phyloP scores from a whole-genome alignment of 208 protist genomes.

The Leptomonas pyrrhocoris region DNA sequence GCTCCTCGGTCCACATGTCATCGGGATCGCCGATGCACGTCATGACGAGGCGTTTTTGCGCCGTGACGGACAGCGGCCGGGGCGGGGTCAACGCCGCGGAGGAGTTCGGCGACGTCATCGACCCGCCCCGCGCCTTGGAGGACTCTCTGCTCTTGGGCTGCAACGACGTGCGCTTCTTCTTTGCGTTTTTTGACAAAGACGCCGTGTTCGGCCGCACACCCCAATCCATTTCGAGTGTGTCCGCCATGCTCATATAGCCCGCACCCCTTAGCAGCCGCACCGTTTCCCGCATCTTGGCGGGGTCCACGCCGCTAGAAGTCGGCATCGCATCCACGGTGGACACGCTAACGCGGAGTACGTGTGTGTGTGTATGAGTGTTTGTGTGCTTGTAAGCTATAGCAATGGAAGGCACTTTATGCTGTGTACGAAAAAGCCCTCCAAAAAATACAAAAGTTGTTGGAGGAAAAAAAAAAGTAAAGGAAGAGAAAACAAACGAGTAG shows the following conservation, averaged over 20 bases:
- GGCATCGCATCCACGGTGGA: conserved; percentile 10
- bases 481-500: neutral
- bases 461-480: conserved; percentile 1
- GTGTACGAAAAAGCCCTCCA: neutral
- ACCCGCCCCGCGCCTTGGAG: conserved; percentile 23
- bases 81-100: neutral
- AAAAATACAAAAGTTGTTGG: neutral
- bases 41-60: conserved; percentile 31
- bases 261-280: conserved; percentile 31
- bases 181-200: conserved; percentile 8
- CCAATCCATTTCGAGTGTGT: conserved; percentile 34
- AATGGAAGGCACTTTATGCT: neutral
- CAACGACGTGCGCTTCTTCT: conserved; percentile 28
- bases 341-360: neutral
- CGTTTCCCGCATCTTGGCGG: conserved; percentile 29
- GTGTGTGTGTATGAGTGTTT: neutral
- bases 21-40: conserved; percentile 45
- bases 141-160: conserved; percentile 30
- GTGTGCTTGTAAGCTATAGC: neutral
- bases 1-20: conserved; percentile 42
- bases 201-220: conserved; percentile 20
- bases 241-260: conserved; percentile 23
- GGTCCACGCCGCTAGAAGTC: conserved; percentile 25
- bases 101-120: conserved; percentile 17
- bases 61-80: conserved; percentile 9